phyloP scores from a whole-genome alignment of 805 yeast genomes.

The Kodamaea kakaduensis region DNA sequence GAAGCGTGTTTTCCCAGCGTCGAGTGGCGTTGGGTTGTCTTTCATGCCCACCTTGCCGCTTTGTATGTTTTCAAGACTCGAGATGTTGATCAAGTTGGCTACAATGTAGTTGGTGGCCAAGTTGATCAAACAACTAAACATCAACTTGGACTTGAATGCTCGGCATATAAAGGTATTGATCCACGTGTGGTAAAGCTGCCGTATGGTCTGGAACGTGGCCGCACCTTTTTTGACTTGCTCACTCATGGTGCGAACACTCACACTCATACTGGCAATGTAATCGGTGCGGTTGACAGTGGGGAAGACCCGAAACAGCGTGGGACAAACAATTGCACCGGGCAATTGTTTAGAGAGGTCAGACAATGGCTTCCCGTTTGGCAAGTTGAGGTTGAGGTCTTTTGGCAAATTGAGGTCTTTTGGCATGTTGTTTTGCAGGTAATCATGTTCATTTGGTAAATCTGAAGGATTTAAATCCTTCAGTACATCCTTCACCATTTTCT shows the following conservation, averaged over 20 bases:
- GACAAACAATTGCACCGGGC: constrained; percentile 10
- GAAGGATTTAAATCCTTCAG: too few species aligned
- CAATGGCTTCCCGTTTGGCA: too few species aligned
- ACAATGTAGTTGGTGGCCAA: constrained; percentile 37
- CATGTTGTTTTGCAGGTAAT: too few species aligned
- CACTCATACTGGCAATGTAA: constrained; percentile 6
- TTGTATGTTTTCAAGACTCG: not conserved
- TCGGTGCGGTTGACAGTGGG: constrained; percentile 4
- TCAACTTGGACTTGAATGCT: constrained; percentile 20
- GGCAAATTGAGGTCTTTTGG: too few species aligned
- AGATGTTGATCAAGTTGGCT: constrained; percentile 24
- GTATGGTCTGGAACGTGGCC: constrained; percentile 25
- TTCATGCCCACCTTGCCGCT: not conserved
- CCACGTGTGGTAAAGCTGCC: constrained; percentile 32
- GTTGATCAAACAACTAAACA: constrained; percentile 37
- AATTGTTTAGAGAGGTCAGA: constrained; percentile 4
- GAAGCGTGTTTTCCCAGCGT: constrained; percentile 4
- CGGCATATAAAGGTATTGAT: constrained; percentile 27
- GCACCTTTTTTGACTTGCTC: constrained; percentile 22
- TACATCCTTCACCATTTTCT: too few species aligned
- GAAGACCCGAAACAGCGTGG: constrained; percentile 3
- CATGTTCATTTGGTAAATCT: too few species aligned
- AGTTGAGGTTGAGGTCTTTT: too few species aligned
- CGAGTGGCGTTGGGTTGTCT: not conserved
- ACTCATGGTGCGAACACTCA: constrained; percentile 7